Evolutionary conservation across 805 yeast genomes (phyloP).

Genomic region (Cyberlindnera petersonii): DNA sequence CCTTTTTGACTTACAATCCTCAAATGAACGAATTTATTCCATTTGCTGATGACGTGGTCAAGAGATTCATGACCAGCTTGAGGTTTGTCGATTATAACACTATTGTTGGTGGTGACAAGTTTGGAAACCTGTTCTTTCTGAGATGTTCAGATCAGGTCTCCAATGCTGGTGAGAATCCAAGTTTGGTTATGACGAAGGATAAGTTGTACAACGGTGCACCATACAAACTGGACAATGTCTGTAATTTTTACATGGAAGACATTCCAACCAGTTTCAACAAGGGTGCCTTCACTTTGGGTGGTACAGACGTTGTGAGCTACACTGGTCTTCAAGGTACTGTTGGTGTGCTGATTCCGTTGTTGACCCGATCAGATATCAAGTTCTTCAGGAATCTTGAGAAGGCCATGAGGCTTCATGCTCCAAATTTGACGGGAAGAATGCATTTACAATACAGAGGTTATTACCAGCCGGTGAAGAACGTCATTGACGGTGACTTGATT

Average conservation of each 20-base stretch:
- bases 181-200: constrained; percentile 33
- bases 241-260: constrained; percentile 68
- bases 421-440: constrained; percentile 52
- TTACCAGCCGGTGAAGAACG: constrained; percentile 72
- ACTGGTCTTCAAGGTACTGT: constrained; percentile 79
- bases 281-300: constrained; percentile 55
- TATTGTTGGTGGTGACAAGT: constrained; percentile 79
- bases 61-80: constrained; percentile 62
- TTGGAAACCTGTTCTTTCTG: constrained; percentile 72
- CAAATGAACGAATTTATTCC: constrained; percentile 49
- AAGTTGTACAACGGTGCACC: constrained; percentile 46
- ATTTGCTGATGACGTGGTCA: constrained; percentile 64
- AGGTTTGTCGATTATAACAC: constrained; percentile 69
- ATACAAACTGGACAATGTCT: constrained; percentile 44
- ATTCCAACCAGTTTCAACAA: constrained; percentile 58
- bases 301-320: constrained; percentile 62
- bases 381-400: constrained; percentile 55
- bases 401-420: constrained; percentile 31
- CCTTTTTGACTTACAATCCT: constrained; percentile 50
- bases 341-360: constrained; percentile 68
- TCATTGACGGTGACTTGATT: constrained; percentile 85
- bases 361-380: constrained; percentile 56
- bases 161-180: constrained; percentile 43
- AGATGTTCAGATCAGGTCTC: constrained; percentile 54
- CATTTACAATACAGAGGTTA: constrained; percentile 68